Base-by-base conservation (phyloP, 208 protist species). In the Trypanosoma scelopori region DNA sequence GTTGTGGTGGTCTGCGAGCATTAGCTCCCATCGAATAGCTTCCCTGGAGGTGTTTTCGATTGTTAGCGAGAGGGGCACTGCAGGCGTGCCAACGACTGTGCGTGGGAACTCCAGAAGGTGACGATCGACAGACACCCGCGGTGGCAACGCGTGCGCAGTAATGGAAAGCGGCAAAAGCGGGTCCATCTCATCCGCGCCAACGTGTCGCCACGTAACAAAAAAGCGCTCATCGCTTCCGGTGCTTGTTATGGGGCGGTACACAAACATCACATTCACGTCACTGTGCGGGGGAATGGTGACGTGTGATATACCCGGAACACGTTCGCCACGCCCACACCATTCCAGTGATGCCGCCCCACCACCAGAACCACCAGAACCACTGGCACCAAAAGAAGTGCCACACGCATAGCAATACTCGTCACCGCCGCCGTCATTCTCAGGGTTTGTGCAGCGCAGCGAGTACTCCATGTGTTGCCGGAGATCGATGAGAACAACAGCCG, bases 401-500 rank as follows among this genome's bases (percentile, higher is more conserved):
- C 30, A 16, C 48, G 56, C 28, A 59, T 23, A 43, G 15, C 27
- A 12, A 64, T 55, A 18, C 46, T 72, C 37, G 25, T 5, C 25
- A 9, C 48, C 61, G 9, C 48, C 61, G 9, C 32, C 32, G 32
- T 37, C 9, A 37, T 37, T 9, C 32, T 37, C 32, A 11, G 32
- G 39, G 56, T 35, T 9, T 37, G 32, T 9, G 30, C 67, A 42
- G 25, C 50, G 56, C 23, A 85, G 53, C 47, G 75, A 57, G 65
- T 79, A 86, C 53, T 69, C 71, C 27, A 37, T 23, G 55, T 74
- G 75, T 18, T 57, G 43, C 1, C 77, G 69, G 20, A 98, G 60
- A 69, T 98, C 93, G 16, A 95, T 50, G 22, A 73, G 43, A 12
- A 98, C 65, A 15, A 94, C 72, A 12, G 89, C 94, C 3, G 83